Base-by-base conservation (phyloP, 1,139 yeast species). In the Saccharomyces pastorianus region DNA sequence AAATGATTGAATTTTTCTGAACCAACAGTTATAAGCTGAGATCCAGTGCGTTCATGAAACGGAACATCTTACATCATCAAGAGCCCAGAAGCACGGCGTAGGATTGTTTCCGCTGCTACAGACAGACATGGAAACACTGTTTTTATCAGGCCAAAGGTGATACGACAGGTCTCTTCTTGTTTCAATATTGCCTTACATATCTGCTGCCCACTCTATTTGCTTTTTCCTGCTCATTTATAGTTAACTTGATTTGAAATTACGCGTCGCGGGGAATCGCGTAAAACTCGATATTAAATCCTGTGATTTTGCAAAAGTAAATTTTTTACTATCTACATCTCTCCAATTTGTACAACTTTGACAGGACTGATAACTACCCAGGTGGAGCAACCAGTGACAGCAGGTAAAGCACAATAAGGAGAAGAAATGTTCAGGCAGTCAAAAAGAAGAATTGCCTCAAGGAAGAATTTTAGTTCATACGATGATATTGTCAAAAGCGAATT, bases 351-450 rank as follows among this genome's bases (percentile, higher is more conserved):
- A 8, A 4, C 7, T 3, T 9, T 4, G 25, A 9, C 7, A 38
- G 23, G 11, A 38, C 20, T 9, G 44, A 13, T 38, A 7, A 5
- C 6, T 17, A 9, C 11, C 6, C 26, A 20, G 11, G 25, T 9
- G n/a, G n/a, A 38, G 11, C 20, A 17, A 6, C 9, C 25, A 38
- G 13, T n/a, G 44, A 5, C n/a, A 11, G 26, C 20, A 6, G 9
- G 25, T 6, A 20, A 20, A 11, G 20, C 11, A 7, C 6, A 38
- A 20, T 17, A 14, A 11, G 11, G 23, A 34, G 25, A 28, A 23
- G 38, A 31, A 8, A 87, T 87, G 96, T 85, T 85, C 65, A 78
- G 93, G 70, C 89, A 83, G 63, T 76, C 82, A 17, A 86, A 85
- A 69, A 80, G 90, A 73, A 80, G 90, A 69, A 83, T 88, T 3